These are phyloP conservation scores for Hymenoscyphus infarciens DNA, from an alignment of 2,329 filamentous ascomycete species.

Conservation along the genomic window DNA sequence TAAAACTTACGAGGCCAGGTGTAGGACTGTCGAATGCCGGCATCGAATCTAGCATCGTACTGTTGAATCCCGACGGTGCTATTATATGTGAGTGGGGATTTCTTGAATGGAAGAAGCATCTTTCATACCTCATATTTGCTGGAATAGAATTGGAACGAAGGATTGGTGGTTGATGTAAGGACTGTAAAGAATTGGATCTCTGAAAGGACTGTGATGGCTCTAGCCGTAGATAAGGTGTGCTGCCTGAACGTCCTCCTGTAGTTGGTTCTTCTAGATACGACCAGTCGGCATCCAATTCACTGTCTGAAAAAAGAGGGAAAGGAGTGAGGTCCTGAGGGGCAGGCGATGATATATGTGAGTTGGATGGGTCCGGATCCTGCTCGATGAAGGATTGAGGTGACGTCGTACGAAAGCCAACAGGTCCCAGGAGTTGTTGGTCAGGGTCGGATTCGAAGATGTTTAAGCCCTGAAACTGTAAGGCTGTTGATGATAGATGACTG, in stretches of 20 bases:
- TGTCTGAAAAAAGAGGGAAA: constrained; percentile 31
- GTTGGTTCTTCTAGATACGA: constrained; percentile 23
- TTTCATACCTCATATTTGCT: constrained; percentile 31
- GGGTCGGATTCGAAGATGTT: constrained; percentile 27
- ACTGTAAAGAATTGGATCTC: constrained; percentile 10
- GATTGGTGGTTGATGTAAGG: constrained; percentile 13
- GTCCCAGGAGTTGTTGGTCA: constrained; percentile 19
- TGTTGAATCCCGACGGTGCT: constrained; percentile 34
- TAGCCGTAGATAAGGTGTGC: constrained; percentile 27
- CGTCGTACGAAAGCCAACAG: constrained; percentile 22
- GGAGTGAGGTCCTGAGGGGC: constrained; percentile 28
- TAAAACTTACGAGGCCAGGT: constrained; percentile 35
- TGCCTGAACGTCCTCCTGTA: constrained; percentile 26
- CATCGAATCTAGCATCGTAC: constrained; percentile 33
- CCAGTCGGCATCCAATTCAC: constrained; percentile 32
- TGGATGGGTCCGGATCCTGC: constrained; percentile 20
- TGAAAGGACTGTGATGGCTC: constrained; percentile 27
- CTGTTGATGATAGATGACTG: constrained; percentile 32
- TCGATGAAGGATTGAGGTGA: constrained; percentile 23
- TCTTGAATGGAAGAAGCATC: constrained; percentile 1
- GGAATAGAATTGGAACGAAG: constrained; percentile 28
- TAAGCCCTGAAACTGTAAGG: constrained; percentile 31
- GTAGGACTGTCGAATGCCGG: constrained; percentile 29
- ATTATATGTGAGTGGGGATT: constrained; percentile 14
- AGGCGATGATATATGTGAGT: constrained; percentile 26